Base-by-base conservation (phyloP, 164 flowering plant genomes). In the Aristolochia californica region DNA sequence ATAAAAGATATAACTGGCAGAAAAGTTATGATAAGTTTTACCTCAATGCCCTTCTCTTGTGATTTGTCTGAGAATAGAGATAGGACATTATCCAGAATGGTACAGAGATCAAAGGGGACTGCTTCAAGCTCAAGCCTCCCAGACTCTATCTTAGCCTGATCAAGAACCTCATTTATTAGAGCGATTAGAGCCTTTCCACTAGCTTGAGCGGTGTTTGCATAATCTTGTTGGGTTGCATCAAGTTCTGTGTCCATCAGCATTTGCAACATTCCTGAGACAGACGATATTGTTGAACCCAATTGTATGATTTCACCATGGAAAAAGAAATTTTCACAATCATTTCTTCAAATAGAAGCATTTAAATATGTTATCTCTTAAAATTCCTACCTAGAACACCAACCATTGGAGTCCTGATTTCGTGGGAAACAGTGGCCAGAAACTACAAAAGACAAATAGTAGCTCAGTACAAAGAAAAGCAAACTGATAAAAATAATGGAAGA, bases 361-460 rank as follows among this genome's bases (percentile, higher is more conserved):
- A 11, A n/a, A 16, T 23, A 25, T 40, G n/a, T 2, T 0, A n/a
- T n/a, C n/a, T n/a, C 11, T 38, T 28, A 26, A 17, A 43, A 21
- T 60, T 56, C 18, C 52, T 23, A 91, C 98, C 98, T 74, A 91
- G 70, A 62, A 93, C 96, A 63, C 98, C 97, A 66, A 83, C 83
- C 96, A 93, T 93, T 25, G 98, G 98, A 66, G 96, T 89, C 72
- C 98, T 77, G 61, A 93, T 93, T 74, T 93, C 98, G 57, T 93
- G 98, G 43, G 98, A 93, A 60, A 93, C 95, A 4, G 94, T 93
- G 25, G 98, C 97, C 13, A 93, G 87, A 74, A 93, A 93, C 97
- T 91, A 68, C 66, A 68, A 28, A 62, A 61, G 53, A 64, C 54
- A 27, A 52, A 49, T 27, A 16, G 34, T 30, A n/a, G n/a, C n/a